Base-by-base conservation (phyloP, 306 rosid genomes). In the Parietaria judaica region DNA sequence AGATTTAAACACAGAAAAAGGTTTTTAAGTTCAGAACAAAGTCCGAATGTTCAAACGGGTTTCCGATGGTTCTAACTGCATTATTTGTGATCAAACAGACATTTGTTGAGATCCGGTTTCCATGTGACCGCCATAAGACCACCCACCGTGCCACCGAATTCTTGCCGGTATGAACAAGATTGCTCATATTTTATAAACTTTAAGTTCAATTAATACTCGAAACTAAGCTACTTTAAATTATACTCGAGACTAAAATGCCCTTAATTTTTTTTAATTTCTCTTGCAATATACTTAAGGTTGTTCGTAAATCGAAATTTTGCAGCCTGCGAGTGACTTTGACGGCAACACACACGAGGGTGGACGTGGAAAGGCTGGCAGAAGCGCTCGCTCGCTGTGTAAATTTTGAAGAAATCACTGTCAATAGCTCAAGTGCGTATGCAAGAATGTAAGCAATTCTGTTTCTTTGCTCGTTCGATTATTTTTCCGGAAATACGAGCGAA, bases 81-180 rank as follows among this genome's bases (percentile, higher is more conserved):
- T 66, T 11, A 14, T 8, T 55, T 51, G 36, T 78, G 59, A 23
- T 68, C 62, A 57, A 71, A 50, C 86, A 92, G 99, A 78, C 69
- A 85, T 76, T 65, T 88, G 80, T 63, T 92, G 78, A 82, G 82
- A 77, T 81, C 96, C 51, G 99, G 99, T 68, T 88, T 92, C 68
- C 99, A 88, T 17, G 95, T 92, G 66, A 86, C 95, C 41, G 98
- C 98, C 55, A 92, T 92, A 61, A 75, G 95, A 69, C 98, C 98
- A 49, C 98, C 99, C 52, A 86, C 95, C 1, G 99, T 92, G 79
- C 88, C 96, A 56, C 90, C 94, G 45, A 88, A 92, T 80, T 86
- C 95, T 12, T 92, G 99, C 99, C 86, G 99, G 99, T 92, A 71
- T 54, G 53, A 23, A 23, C 1, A 23, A 23, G 31, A 23, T 23